Evolutionary conservation across 1,284 basidiomycete genomes (phyloP).

Genomic region (Cryptococcus sp.): DNA sequence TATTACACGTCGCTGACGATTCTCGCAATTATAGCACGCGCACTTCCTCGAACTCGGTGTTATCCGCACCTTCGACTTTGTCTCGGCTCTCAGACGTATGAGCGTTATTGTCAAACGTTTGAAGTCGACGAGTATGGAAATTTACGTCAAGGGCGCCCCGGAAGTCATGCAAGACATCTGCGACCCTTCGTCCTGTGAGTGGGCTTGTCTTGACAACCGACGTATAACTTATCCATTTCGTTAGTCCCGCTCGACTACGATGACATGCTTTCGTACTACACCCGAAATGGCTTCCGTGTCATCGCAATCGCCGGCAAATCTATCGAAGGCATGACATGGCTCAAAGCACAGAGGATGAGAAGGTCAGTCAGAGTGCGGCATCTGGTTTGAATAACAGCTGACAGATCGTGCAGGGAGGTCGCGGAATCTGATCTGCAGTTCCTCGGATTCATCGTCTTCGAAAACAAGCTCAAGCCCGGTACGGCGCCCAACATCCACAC

Average conservation of each 20-base stretch:
- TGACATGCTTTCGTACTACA: conserved; percentile 95
- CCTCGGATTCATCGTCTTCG: conserved; percentile 95
- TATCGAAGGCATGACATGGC: conserved; percentile 90
- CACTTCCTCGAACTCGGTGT: conserved; percentile 96
- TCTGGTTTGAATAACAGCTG: conserved; percentile 6
- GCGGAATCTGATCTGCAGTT: conserved; percentile 90
- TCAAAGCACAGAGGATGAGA: conserved; percentile 95
- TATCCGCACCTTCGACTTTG: conserved; percentile 95
- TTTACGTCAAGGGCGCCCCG: conserved; percentile 98
- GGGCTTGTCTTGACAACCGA: not conserved
- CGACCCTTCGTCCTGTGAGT: conserved; percentile 79
- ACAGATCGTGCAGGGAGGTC: conserved; percentile 67
- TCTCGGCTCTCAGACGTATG: conserved; percentile 90
- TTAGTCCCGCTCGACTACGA: conserved; percentile 95
- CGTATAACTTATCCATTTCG: not conserved
- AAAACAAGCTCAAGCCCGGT: conserved; percentile 95
- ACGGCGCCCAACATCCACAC: conserved; percentile 90
- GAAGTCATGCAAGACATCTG: conserved; percentile 98
- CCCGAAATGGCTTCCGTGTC: conserved; percentile 94
- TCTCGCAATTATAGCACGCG: conserved; percentile 65
- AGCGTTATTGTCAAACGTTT: conserved; percentile 95
- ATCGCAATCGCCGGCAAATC: conserved; percentile 98
- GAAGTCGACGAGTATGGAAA: conserved; percentile 92
- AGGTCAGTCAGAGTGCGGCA: conserved; percentile 59
- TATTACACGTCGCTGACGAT: not conserved